Evolutionary conservation across 2,329 filamentous ascomycete genomes (phyloP).

Genomic region (Cryphonectria carpinicola): DNA sequence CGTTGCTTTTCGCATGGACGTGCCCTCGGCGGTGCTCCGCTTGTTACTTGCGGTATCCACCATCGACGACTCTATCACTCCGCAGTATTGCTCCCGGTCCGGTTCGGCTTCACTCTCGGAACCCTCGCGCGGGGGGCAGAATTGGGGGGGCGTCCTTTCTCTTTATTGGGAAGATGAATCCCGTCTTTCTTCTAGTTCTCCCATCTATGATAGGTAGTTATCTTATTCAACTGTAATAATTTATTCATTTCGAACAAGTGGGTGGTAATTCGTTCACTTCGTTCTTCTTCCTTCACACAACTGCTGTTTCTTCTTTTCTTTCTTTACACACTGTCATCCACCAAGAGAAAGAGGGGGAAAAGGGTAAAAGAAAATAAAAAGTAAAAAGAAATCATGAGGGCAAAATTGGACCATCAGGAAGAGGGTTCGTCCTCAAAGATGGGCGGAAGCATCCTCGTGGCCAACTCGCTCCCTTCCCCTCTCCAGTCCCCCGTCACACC

Average conservation of each 20-base stretch:
- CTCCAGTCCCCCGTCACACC: conserved; percentile 20
- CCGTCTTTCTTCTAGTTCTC: neutral
- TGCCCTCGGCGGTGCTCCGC: neutral
- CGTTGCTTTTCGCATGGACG: neutral
- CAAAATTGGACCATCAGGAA: conserved; percentile 1
- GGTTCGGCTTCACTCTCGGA: conserved; percentile 20
- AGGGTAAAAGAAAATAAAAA: neutral
- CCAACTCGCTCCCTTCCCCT: conserved; percentile 21
- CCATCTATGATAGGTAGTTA: neutral
- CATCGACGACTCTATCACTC: conserved; percentile 25
- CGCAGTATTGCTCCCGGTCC: conserved; percentile 25
- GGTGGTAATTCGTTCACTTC: neutral
- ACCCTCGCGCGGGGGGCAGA: neutral
- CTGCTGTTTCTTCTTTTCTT: too few species aligned
- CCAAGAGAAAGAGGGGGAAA: neutral
- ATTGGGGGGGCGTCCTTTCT: neutral
- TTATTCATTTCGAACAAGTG: neutral
- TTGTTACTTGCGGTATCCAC: conserved; percentile 8
- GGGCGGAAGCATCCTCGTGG: conserved; percentile 28
- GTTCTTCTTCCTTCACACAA: too few species aligned
- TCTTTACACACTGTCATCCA: too few species aligned
- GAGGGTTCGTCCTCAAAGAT: conserved; percentile 23
- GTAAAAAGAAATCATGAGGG: conserved; percentile 19
- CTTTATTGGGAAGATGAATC: conserved; percentile 26
- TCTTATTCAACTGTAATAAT: neutral